Evolutionary conservation across 805 yeast species (phyloP).

Genomic region (Yueomyces sp.): DNA sequence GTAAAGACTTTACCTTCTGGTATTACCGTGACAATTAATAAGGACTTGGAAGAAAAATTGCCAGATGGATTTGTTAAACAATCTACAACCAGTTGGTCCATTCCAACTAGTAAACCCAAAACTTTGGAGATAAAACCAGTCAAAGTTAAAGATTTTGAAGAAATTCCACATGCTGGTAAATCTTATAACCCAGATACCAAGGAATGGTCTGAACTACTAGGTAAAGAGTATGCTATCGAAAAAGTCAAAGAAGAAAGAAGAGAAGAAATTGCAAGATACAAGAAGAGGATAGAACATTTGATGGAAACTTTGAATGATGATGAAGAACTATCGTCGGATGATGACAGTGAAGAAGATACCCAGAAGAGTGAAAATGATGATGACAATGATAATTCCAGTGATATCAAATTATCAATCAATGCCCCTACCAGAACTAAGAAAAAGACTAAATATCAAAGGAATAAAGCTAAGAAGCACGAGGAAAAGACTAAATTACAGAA

Average conservation of each 20-base stretch:
- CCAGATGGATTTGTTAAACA: constrained; percentile 29
- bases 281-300: constrained; percentile 47
- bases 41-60: constrained; percentile 11
- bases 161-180: constrained; percentile 68
- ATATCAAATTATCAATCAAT: constrained; percentile 50
- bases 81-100: constrained; percentile 35
- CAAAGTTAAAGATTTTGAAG: constrained; percentile 35
- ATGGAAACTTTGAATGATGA: constrained; percentile 49
- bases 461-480: constrained; percentile 49
- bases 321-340: constrained; percentile 33
- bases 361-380: constrained; percentile 24
- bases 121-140: constrained; percentile 43
- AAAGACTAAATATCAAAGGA: constrained; percentile 70
- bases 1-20: constrained; percentile 18
- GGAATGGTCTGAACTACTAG: constrained; percentile 65
- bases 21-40: constrained; percentile 7
- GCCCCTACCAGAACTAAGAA: constrained; percentile 53
- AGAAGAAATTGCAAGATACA: constrained; percentile 46
- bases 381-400: constrained; percentile 21
- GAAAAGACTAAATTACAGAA: constrained; percentile 42
- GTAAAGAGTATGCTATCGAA: constrained; percentile 53
- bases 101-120: constrained; percentile 39
- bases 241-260: constrained; percentile 54
- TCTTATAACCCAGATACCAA: constrained; percentile 80
- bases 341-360: constrained; percentile 25